These are phyloP conservation scores for Phytophthora cryptogea DNA, from an alignment of 352 stramenopile genomes.

Conservation along the genomic window DNA sequence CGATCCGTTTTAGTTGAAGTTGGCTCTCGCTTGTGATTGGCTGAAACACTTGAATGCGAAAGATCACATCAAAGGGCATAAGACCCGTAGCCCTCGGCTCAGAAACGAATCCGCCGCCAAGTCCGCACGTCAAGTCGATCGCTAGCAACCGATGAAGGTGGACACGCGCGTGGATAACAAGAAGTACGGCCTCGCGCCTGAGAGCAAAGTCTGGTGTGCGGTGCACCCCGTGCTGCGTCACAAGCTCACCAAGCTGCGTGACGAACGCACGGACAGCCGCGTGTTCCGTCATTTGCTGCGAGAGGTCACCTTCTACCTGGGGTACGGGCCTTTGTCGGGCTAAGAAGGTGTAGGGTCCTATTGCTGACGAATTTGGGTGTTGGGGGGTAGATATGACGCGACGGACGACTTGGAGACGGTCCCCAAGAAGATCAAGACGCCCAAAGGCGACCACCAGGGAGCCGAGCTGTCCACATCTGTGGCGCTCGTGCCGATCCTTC, in stretches of 20 bases:
- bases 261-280: constrained; percentile 90
- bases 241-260: constrained; percentile 97
- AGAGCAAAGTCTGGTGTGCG: constrained; percentile 84
- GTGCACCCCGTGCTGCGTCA: constrained; percentile 93
- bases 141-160: constrained; percentile 49
- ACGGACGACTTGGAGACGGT: constrained; percentile 70
- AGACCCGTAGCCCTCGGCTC: constrained; percentile 10
- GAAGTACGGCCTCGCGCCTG: constrained; percentile 60
- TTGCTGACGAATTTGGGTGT: not conserved
- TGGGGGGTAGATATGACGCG: constrained; percentile 69
- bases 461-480: constrained; percentile 91
- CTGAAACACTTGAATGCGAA: constrained; percentile 15
- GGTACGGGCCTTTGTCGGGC: constrained; percentile 60
- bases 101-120: constrained; percentile 25
- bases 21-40: constrained; percentile 22
- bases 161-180: constrained; percentile 69
- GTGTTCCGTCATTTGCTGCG: constrained; percentile 96
- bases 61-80: constrained; percentile 14
- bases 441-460: constrained; percentile 75
- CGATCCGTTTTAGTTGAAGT: constrained; percentile 28
- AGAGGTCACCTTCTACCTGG: constrained; percentile 98
- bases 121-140: constrained; percentile 11
- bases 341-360: not conserved
- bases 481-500: constrained; percentile 96
- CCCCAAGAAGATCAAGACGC: constrained; percentile 83